Percentiles rank a stretch among this genome's conserved stretches.
Conservation (phyloP, 2,329 filamentous ascomycete species). For the Hypoxylon sp. region DNA sequence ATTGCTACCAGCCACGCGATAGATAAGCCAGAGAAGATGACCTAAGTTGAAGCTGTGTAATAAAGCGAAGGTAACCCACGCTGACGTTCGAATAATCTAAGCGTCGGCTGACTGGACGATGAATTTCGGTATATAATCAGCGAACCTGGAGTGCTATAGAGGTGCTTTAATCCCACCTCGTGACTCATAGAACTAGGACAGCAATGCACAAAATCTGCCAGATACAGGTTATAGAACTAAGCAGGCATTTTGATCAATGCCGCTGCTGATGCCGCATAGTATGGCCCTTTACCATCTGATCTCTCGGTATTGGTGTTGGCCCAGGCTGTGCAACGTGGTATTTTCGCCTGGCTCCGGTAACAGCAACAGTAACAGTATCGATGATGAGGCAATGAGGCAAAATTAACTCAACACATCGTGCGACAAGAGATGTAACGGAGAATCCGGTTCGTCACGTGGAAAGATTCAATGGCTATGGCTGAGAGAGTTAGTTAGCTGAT, state of each 20-base stretch:
- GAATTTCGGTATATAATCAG: background rate
- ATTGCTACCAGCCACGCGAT: background rate
- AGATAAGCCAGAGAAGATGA: slow-evolving; percentile 1
- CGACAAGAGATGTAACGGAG: slow-evolving; percentile 20
- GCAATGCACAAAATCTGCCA: background rate
- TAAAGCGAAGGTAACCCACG: background rate
- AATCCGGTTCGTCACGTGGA: slow-evolving; percentile 16
- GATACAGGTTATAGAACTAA: background rate
- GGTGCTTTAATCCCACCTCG: background rate
- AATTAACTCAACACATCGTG: background rate
- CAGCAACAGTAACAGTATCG: background rate
- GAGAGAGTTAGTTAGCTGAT: slow-evolving; percentile 2
- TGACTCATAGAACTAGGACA: background rate
- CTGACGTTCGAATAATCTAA: background rate
- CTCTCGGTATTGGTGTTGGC: slow-evolving; percentile 2
- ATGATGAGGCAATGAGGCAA: background rate
- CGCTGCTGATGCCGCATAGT: background rate
- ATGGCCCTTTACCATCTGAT: slow-evolving; percentile 10
- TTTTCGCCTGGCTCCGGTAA: slow-evolving; percentile 9
- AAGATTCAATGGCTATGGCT: background rate
- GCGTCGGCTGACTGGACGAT: slow-evolving; percentile 5
- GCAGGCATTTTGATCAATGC: background rate
- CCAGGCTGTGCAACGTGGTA: slow-evolving; percentile 17
- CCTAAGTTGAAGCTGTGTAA: background rate
- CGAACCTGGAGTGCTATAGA: slow-evolving; percentile 4